Conservation (phyloP, 495 filamentous ascomycete species). For the Trypethelium eluteriae region DNA sequence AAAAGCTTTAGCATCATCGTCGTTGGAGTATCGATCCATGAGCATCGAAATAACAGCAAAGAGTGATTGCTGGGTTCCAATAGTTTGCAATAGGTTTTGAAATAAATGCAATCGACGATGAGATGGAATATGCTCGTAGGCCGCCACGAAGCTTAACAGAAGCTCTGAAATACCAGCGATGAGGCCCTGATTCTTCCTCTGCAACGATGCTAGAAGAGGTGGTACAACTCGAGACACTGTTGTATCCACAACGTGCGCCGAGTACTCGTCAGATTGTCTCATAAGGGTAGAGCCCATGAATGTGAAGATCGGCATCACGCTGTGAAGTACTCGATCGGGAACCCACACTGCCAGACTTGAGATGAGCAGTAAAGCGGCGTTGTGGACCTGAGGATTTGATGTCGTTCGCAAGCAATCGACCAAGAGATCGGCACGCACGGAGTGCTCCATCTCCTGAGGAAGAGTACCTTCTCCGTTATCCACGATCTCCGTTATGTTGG, state of each 20-base stretch:
- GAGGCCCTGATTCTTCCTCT: constrained; percentile 65
- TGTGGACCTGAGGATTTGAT: constrained; percentile 82
- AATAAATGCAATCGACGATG: constrained; percentile 77
- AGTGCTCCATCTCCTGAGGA: constrained; percentile 58
- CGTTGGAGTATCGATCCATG: constrained; percentile 56
- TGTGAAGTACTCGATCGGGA: constrained; percentile 84
- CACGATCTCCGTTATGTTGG: constrained; percentile 70
- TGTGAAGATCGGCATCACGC: constrained; percentile 97
- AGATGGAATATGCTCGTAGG: constrained; percentile 86
- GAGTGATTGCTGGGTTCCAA: constrained; percentile 75
- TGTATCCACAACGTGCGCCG: constrained; percentile 81
- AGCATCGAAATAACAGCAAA: constrained; percentile 66
- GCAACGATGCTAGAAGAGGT: constrained; percentile 76
- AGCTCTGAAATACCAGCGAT: constrained; percentile 76
- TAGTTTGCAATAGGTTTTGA: constrained; percentile 66
- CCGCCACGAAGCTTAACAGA: constrained; percentile 81
- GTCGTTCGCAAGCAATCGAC: constrained; percentile 87
- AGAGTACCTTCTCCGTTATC: constrained; percentile 53
- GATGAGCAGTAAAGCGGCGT: constrained; percentile 80
- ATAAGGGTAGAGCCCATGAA: constrained; percentile 89
- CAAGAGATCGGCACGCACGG: constrained; percentile 71
- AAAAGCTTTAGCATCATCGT: constrained; percentile 46
- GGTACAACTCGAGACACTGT: constrained; percentile 88
- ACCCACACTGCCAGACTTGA: constrained; percentile 72
- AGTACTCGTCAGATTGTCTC: constrained; percentile 88